Base-by-base conservation (phyloP, 768 basidiomycete species). In the Neoboletus subvelutipes region DNA sequence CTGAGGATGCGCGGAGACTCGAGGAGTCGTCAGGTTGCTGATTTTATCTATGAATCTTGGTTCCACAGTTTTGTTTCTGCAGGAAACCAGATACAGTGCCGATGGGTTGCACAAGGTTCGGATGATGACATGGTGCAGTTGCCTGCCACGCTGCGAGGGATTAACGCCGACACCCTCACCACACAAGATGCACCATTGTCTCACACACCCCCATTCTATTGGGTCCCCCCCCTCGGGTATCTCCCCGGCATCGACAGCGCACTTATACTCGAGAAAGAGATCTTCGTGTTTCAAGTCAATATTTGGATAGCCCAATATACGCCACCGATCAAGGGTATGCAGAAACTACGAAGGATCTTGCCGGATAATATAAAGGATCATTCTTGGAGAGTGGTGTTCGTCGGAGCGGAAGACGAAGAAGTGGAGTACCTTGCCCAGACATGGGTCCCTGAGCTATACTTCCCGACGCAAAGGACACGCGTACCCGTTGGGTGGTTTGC, bases 291-390 rank as follows among this genome's bases (percentile, higher is more conserved):
- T 33, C 40, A 18, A 17, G 15, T 33, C 2, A 26, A 24, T 1
- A 1, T n/a, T 4, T 2, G 18, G 0, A 12, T 29, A 22, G 1
- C 0, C 6, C 20, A 31, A 1, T 1, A 3, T 15, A 22, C 1
- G 5, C 15, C 37, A 7, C 39, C 41, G 3, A 15, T 31, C 20
- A 9, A 10, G 8, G 40, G 50, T 5, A 4, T 42, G 40, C 3
- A 5, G 15, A 6, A 6, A 3, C 15, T 52, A 24, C 40, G 18
- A 5, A 12, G 24, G 9, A 1, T 1, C 15, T 18, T 51, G 2
- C 37, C 36, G 0, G 1, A 2, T 2, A 5, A 22, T 22, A 15
- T 49, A 15, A 29, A 54, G 29, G 5, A n/a, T 2, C 15, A 24
- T 31, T 10, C 36, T 8, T 49, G 45, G 28, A 20, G 29, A 17